Base-by-base conservation (phyloP, 169 alveolate species). In the Ichthyophthirius multifiliis region DNA sequence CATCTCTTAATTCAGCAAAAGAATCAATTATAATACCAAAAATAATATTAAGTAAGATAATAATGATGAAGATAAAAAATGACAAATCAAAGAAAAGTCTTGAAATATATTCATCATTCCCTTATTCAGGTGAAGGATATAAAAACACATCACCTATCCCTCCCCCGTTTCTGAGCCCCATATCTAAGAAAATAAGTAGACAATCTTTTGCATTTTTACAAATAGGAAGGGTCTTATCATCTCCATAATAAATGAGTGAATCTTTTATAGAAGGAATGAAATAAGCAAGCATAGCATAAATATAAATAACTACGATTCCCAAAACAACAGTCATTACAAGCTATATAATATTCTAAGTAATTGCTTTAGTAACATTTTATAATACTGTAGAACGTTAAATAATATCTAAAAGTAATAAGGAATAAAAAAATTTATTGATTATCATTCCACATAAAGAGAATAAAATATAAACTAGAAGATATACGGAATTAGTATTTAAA, bases 21-120 rank as follows among this genome's bases (percentile, higher is more conserved):
- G 95, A 83, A 79, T 93, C 94, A 35, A 93, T 89, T 37, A 93
- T 93, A 55, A 93, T 93, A 81, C 96, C 96, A 41, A 90, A 89
- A 47, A 93, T 86, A 27, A 93, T 82, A 73, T 93, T 93, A 12
- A 92, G 89, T 32, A 87, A 71, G 34, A 93, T 83, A 76, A 90
- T 76, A 55, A 82, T 88, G n/a, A 90, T 79, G 20, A 93, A 65
- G 71, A 93, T 73, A 63, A 83, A 86, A 88, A 93, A 93, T n/a
- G 87, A 18, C 64, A 93, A 37, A 77, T 89, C 96, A 80, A 80
- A 89, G 45, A 85, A 83, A 55, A 86, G 81, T 63, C 95, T 81
- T 20, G 67, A 7, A 32, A 30, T 77, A 47, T 82, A 84, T 18
- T 65, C 76, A 6, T 32, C 37, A 5, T 20, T 39, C 4, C 43